These are phyloP conservation scores for Persicaria maculosa DNA, from an alignment of 148 eudicot genomes.

Conservation along the genomic window DNA sequence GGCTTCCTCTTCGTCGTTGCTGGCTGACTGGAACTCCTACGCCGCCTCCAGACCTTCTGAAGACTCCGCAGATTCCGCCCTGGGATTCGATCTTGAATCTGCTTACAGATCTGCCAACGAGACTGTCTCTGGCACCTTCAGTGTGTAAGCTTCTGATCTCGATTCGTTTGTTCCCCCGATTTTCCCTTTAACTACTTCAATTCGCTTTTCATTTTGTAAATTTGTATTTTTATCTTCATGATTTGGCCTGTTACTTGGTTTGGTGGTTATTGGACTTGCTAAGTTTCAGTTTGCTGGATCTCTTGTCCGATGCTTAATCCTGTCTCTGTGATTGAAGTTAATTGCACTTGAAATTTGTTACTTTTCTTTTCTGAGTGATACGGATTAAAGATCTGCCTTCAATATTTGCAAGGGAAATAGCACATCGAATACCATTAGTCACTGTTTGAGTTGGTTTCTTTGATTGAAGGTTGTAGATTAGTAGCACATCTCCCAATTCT, in stretches of 20 bases:
- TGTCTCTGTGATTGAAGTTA: neutral
- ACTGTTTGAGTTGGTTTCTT: neutral
- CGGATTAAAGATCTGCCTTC: neutral
- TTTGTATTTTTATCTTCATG: neutral
- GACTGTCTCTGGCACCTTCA: slow-evolving; percentile 79
- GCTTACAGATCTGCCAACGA: slow-evolving; percentile 94
- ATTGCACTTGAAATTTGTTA: neutral
- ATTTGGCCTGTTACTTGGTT: neutral
- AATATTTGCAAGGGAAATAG: neutral
- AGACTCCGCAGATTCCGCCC: slow-evolving; percentile 30
- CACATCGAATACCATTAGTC: neutral
- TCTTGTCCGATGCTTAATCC: neutral
- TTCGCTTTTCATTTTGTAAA: neutral
- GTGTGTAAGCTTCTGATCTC: slow-evolving; percentile 39
- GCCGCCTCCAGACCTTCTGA: slow-evolving; percentile 47
- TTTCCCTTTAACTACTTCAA: neutral
- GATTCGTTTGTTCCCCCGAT: neutral
- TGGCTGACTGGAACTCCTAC: slow-evolving; percentile 93
- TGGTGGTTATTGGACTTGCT: neutral
- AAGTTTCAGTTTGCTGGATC: neutral
- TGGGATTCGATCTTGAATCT: slow-evolving; percentile 83
- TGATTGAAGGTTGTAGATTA: neutral
- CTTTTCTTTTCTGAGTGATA: neutral
- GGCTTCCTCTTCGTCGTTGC: slow-evolving; percentile 41
- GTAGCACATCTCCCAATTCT: no score